Conservation (phyloP, 192 early-diverging fungal species). For the Rhizophlyctis rosea region DNA sequence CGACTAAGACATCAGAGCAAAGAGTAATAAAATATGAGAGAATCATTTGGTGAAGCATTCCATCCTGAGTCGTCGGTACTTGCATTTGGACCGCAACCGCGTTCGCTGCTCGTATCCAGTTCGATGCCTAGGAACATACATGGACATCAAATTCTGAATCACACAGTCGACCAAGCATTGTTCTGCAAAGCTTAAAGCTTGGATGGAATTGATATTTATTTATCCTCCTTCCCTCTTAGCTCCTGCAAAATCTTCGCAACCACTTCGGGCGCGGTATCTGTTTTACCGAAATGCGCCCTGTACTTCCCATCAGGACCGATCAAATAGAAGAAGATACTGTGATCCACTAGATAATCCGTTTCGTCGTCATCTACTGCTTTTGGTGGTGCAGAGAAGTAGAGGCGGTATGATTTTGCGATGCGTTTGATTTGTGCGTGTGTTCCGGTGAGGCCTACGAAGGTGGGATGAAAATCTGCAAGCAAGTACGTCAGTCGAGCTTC, state of each 20-base stretch:
- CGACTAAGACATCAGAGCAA: too few species aligned
- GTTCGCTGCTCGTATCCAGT: too few species aligned
- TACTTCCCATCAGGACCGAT: slow-evolving; percentile 90
- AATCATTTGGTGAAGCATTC: too few species aligned
- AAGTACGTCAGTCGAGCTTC: neutral
- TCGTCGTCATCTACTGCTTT: slow-evolving; percentile 63
- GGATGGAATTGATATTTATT: slow-evolving; percentile 40
- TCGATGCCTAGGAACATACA: too few species aligned
- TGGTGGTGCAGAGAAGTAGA: slow-evolving; percentile 92
- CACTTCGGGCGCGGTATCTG: slow-evolving; percentile 65
- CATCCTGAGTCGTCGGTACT: too few species aligned
- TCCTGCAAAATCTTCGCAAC: slow-evolving; percentile 42
- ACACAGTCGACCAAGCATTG: too few species aligned
- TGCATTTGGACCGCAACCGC: too few species aligned
- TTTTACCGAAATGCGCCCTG: slow-evolving; percentile 86
- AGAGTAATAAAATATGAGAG: too few species aligned
- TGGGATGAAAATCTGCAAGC: slow-evolving; percentile 83
- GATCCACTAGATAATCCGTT: slow-evolving; percentile 95
- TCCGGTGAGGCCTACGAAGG: slow-evolving; percentile 90
- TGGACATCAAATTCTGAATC: too few species aligned
- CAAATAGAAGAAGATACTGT: slow-evolving; percentile 98
- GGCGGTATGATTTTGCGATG: slow-evolving; percentile 87
- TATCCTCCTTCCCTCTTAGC: slow-evolving; percentile 24
- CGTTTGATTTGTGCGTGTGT: slow-evolving; percentile 75
- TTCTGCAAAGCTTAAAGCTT: too few species aligned